Conservation (phyloP, 2,329 filamentous ascomycete species). For the Fusarium xylarioides region DNA sequence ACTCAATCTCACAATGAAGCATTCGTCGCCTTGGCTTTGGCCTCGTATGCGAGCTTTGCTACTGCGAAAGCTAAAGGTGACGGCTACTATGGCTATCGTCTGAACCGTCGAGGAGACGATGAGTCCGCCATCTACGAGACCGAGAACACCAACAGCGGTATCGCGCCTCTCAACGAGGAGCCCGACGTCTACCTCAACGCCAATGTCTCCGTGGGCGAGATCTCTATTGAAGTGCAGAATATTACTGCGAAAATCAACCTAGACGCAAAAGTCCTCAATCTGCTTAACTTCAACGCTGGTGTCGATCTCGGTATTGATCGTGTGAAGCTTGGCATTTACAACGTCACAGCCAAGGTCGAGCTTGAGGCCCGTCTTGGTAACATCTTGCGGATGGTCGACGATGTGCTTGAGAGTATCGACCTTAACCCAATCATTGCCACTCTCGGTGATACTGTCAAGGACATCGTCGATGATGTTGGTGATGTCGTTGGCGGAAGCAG, state of each 20-base stretch:
- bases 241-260: conserved; percentile 28
- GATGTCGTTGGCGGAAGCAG: conserved; percentile 1
- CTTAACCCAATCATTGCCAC: conserved; percentile 18
- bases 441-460: conserved; percentile 8
- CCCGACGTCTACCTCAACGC: conserved; percentile 24
- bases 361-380: conserved; percentile 22
- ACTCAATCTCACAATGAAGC: background rate
- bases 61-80: conserved; percentile 16
- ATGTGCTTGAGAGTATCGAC: conserved; percentile 24
- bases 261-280: conserved; percentile 19
- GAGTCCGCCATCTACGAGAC: conserved; percentile 25
- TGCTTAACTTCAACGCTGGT: conserved; percentile 25
- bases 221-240: conserved; percentile 18
- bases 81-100: conserved; percentile 19
- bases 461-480: conserved; percentile 3
- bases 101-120: conserved; percentile 17
- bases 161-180: conserved; percentile 10
- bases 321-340: conserved; percentile 25
- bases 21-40: conserved; percentile 7
- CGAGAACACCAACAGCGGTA: conserved; percentile 20
- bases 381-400: conserved; percentile 21
- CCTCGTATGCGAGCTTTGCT: background rate
- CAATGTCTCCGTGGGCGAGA: conserved; percentile 16
- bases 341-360: conserved; percentile 25
- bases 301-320: conserved; percentile 24